Evolutionary conservation across 768 basidiomycete genomes (phyloP).

Genomic region (Sporobolomyces phaffii): DNA sequence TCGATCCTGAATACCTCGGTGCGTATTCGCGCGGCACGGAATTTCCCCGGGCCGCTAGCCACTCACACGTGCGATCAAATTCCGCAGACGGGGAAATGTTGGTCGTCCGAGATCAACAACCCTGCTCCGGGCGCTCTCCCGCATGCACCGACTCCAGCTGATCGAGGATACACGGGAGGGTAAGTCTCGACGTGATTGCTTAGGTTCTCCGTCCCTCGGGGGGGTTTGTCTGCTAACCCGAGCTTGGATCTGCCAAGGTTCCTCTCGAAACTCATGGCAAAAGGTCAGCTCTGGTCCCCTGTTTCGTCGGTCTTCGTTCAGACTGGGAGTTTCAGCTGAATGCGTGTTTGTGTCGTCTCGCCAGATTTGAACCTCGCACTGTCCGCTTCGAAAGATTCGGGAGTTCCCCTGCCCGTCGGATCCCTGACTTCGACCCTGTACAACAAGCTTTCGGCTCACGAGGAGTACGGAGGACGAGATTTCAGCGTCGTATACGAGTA

Average conservation of each 20-base stretch:
- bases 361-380: constrained; percentile 84
- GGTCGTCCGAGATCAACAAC: constrained; percentile 58
- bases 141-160: constrained; percentile 67
- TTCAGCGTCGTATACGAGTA: constrained; percentile 75
- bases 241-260: too few relatives aligned
- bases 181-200: constrained; percentile 47
- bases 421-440: constrained; percentile 63
- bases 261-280: constrained; percentile 28
- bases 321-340: too few relatives aligned
- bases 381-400: constrained; percentile 52
- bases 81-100: constrained; percentile 38
- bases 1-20: constrained; percentile 66
- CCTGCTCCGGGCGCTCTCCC: constrained; percentile 67
- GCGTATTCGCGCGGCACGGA: too few relatives aligned
- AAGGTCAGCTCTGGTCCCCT: background rate
- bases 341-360: too few relatives aligned
- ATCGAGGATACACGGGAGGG: constrained; percentile 74
- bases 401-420: constrained; percentile 61
- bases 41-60: too few relatives aligned
- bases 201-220: too few relatives aligned
- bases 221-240: too few relatives aligned
- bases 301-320: too few relatives aligned
- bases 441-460: constrained; percentile 53
- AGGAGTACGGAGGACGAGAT: constrained; percentile 63
- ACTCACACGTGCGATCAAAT: too few relatives aligned